Percentiles rank a stretch among this genome's conserved stretches.
Evolutionary conservation across 1,284 basidiomycete species (phyloP).

Genomic region (Ganoderma leucocontextum): DNA sequence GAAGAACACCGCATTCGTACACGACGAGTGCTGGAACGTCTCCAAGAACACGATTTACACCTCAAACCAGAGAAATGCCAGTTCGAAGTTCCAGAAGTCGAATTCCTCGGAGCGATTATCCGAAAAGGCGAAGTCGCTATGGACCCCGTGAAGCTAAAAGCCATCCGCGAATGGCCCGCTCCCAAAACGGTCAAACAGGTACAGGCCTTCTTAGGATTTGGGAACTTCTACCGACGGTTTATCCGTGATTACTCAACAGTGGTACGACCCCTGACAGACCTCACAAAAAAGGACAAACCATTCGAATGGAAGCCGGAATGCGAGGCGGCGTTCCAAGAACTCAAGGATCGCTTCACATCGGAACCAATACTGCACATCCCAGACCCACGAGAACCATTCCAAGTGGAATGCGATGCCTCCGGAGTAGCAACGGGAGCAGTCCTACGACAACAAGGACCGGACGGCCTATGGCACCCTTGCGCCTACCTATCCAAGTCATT

Average conservation of each 20-base stretch:
- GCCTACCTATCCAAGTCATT: constrained; percentile 43
- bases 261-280: constrained; percentile 19
- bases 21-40: background rate
- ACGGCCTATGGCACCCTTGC: constrained; percentile 38
- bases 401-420: constrained; percentile 35
- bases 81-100: constrained; percentile 40
- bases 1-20: background rate
- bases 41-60: background rate
- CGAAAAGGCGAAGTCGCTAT: constrained; percentile 40
- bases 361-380: constrained; percentile 34
- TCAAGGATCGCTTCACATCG: constrained; percentile 39
- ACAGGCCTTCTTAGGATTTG: constrained; percentile 50
- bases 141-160: constrained; percentile 48
- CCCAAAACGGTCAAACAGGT: constrained; percentile 42
- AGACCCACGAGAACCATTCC: constrained; percentile 26
- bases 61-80: constrained; percentile 14
- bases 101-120: constrained; percentile 51
- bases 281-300: constrained; percentile 37
- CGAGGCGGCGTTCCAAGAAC: constrained; percentile 39
- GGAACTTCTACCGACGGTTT: constrained; percentile 53
- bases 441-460: background rate
- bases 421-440: constrained; percentile 8
- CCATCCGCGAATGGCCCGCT: constrained; percentile 45
- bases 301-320: constrained; percentile 34
- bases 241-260: constrained; percentile 44